These are phyloP conservation scores for Torrubiellomyces zombiae DNA, from an alignment of 2,329 filamentous ascomycete genomes.

Conservation along the genomic window DNA sequence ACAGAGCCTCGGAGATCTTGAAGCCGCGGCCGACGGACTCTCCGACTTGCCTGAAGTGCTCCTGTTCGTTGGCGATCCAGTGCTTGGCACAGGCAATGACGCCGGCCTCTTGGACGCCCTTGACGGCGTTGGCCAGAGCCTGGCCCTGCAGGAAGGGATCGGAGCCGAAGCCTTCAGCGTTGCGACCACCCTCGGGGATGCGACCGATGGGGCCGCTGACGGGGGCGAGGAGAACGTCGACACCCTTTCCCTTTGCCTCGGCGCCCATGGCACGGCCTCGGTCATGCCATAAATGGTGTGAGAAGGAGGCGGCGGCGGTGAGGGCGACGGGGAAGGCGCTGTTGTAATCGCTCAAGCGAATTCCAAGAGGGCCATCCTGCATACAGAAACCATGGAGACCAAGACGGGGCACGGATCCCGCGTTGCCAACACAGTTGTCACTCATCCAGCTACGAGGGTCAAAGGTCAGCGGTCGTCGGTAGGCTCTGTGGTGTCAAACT, in stretches of 20 bases:
- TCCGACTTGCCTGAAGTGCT: constrained; percentile 52
- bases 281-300: constrained; percentile 46
- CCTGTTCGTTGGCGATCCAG: constrained; percentile 59
- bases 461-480: too few species aligned
- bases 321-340: constrained; percentile 69
- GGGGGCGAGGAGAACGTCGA: constrained; percentile 50
- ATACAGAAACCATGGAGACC: constrained; percentile 62
- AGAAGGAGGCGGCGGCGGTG: constrained; percentile 71
- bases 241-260: constrained; percentile 60
- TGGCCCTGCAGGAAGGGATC: constrained; percentile 63
- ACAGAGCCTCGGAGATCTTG: constrained; percentile 43
- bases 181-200: constrained; percentile 27
- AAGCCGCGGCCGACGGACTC: constrained; percentile 37
- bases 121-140: constrained; percentile 54
- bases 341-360: constrained; percentile 62
- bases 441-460: constrained; percentile 26
- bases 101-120: constrained; percentile 67
- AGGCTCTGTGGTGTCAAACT: too few species aligned
- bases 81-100: constrained; percentile 76
- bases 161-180: constrained; percentile 53
- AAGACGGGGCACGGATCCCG: constrained; percentile 51
- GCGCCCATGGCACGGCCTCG: constrained; percentile 30
- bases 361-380: constrained; percentile 71
- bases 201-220: constrained; percentile 30
- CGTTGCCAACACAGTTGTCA: constrained; percentile 64